Evolutionary conservation across 2,329 filamentous ascomycete species (phyloP), one percentile per base, ranked within the genome.

Genomic region (Aspergillus texensis): DNA sequence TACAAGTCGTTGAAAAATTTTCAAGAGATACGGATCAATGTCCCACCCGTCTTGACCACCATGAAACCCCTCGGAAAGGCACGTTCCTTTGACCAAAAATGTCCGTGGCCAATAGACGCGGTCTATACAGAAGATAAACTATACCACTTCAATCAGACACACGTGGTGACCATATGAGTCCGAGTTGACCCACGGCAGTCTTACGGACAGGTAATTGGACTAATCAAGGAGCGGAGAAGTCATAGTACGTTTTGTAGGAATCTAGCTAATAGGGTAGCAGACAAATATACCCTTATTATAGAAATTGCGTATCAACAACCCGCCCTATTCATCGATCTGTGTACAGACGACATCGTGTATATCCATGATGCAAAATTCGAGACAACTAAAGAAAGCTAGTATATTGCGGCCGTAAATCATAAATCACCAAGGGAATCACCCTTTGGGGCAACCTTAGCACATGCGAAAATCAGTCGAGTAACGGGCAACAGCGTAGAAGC

Each of bases 401-500:
- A 32, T n/a, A 14, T 9, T 3, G 19, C 1, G 28, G 48, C 26
- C 48, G 48, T 52, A 52, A 32, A 32, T 52, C 48, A 52, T 52
- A 52, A 52, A 19, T 32, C 28, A 32, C 28, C 26, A 32, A 52
- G 48, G 10, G 9, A 32, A 12, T 32, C 48, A 9, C 48, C 28
- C 48, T 32, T 52, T 6, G 60, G 60, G 19, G 39, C 28, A 11
- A 65, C 48, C 53, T 61, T 66, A 16, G 46, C 58, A 52, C 60
- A 64, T 4, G 66, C 64, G 36, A 68, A 45, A 26, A 68, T 60
- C 52, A 68, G 58, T 28, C 66, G 50, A 14, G 64, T 68, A 21
- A 68, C 54, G 24, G 66, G 64, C 39, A 63, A 34, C 28, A 66
- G 53, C 14, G 58, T 19, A 10, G 62, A 59, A n/a, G 64, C 41